Percentiles rank a stretch among this genome's conserved stretches.
Conservation (phyloP, 176 grass and related monocot genomes). For the Cenchrus purpureus region DNA sequence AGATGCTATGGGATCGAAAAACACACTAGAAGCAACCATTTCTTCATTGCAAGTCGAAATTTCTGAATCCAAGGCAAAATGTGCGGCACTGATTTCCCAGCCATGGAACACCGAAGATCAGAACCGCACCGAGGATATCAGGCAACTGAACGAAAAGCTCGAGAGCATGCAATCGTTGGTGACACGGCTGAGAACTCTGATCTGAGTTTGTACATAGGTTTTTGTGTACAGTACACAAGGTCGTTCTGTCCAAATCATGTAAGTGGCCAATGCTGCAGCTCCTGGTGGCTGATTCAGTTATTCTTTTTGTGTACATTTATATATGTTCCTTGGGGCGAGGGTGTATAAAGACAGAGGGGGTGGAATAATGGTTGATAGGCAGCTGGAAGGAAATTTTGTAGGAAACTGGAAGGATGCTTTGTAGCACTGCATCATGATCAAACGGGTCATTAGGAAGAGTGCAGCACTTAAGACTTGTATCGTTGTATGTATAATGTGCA, state of each 20-base stretch:
- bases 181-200: conserved; percentile 66
- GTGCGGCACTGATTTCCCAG: conserved; percentile 51
- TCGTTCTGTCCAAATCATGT: conserved; percentile 29
- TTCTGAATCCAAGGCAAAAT: conserved; percentile 76
- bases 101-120: conserved; percentile 47
- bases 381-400: conserved; percentile 51
- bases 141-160: conserved; percentile 67
- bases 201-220: conserved; percentile 45
- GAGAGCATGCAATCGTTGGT: conserved; percentile 86
- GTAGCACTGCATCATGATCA: conserved; percentile 36
- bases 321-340: conserved; percentile 34
- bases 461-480: not conserved
- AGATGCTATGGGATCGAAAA: conserved; percentile 44
- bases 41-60: conserved; percentile 70
- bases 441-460: conserved; percentile 10
- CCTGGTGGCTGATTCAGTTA: conserved; percentile 27
- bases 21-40: conserved; percentile 68
- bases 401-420: conserved; percentile 14
- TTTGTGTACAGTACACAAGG: conserved; percentile 47
- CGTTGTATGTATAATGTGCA: conserved; percentile 27
- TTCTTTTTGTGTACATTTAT: conserved; percentile 65
- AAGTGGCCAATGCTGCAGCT: conserved; percentile 46
- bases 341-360: conserved; percentile 37
- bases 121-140: conserved; percentile 46
- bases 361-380: conserved; percentile 19